Evolutionary conservation across 2,329 filamentous ascomycete species (phyloP), one percentile per base, ranked within the genome.

Genomic region (Fusarium siculi): DNA sequence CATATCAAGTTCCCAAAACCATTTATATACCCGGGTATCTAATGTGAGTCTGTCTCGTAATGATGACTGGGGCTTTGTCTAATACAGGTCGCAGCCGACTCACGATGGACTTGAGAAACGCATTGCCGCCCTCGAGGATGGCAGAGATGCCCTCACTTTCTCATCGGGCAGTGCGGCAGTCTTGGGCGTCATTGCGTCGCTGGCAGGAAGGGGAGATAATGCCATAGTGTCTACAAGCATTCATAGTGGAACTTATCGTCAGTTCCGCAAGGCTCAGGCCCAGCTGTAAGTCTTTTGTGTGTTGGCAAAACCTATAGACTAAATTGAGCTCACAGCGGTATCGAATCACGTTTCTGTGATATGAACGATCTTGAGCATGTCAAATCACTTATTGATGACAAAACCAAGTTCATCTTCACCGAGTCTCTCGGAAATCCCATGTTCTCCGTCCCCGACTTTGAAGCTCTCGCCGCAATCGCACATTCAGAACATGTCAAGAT

Each of bases 341-440:
- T 54, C 14, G 52, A 54, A 28, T 19, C 36, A 23, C 52, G 52
- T 1, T 40, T 28, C 2, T 32, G 52, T 54, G 52, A 54, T 40
- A 5, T 21, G 8, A 54, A 32, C 36, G 36, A 54, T 6, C 52
- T 40, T 12, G 36, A 54, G 25, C 36, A 54, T 12, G 52, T 40
- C 34, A 14, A 32, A 54, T 54, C 36, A 2, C 21, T 54, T 12
- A 19, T 54, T 54, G 25, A 54, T 15, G 36, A 32, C 25, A 32
- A 1, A 4, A 32, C 52, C 25, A 40, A 54, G 9, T 54, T 54
- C 25, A 54, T 54, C 7, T 40, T 54, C 25, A 2, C 37, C 37
- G 52, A 42, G 23, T 55, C 52, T 19, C 52, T 42, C 21, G 52
- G 25, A 10, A 55, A 55, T 25, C 52, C 37, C 36, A 55, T 55